A percentile compares a stretch with the other conserved stretches of the same genome.
Evolutionary conservation across 257 asterid species (phyloP).

Genomic region (Penstemon newberryi): DNA sequence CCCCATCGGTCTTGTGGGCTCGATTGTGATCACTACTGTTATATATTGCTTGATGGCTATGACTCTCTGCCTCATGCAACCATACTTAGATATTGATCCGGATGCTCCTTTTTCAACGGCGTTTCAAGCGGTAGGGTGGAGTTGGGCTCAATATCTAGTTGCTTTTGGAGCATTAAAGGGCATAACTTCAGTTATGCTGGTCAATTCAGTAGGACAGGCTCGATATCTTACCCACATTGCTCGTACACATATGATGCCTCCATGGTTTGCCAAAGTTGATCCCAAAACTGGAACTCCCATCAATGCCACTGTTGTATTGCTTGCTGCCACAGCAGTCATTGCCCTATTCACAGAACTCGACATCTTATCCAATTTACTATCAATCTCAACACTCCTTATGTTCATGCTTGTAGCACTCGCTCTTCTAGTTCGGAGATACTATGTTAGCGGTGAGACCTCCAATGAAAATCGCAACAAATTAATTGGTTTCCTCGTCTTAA

Average conservation of each 20-base stretch:
- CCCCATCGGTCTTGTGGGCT: constrained; percentile 64
- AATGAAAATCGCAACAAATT: constrained; percentile 35
- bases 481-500: constrained; percentile 28
- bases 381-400: constrained; percentile 52
- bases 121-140: constrained; percentile 47
- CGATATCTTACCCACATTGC: constrained; percentile 66
- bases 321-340: constrained; percentile 46
- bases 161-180: constrained; percentile 63
- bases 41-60: constrained; percentile 50
- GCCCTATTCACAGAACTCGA: constrained; percentile 49
- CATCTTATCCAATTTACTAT: constrained; percentile 39
- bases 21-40: constrained; percentile 50
- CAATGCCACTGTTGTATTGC: constrained; percentile 50
- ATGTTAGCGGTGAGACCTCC: constrained; percentile 46
- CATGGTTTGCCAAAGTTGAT: constrained; percentile 53
- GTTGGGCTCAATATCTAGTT: constrained; percentile 60
- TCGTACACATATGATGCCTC: constrained; percentile 64
- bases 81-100: constrained; percentile 30
- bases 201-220: constrained; percentile 57
- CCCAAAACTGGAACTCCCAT: constrained; percentile 50
- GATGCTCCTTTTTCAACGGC: constrained; percentile 55
- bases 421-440: constrained; percentile 54
- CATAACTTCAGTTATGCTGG: constrained; percentile 57
- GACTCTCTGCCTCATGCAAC: constrained; percentile 55
- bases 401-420: constrained; percentile 59